A percentile compares a stretch with the other conserved stretches of the same genome.
Evolutionary conservation across 2,329 filamentous ascomycete genomes (phyloP).

Genomic region (Colletotrichum brevisporum): DNA sequence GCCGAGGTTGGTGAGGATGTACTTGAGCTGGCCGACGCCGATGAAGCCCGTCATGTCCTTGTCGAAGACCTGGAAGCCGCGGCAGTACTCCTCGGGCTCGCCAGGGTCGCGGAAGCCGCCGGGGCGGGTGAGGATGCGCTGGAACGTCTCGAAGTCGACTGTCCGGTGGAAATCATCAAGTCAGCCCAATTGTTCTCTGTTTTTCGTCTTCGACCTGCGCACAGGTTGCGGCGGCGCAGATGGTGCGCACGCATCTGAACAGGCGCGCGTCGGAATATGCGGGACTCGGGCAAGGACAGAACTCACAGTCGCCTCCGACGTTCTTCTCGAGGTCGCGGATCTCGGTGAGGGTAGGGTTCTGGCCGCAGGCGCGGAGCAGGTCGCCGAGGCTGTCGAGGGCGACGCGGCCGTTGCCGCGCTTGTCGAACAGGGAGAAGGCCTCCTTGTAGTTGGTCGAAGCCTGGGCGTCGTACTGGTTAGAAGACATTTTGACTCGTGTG

Average conservation of each 20-base stretch:
- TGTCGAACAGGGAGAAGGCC: slow-evolving; percentile 99
- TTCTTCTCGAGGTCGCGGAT: slow-evolving; percentile 93
- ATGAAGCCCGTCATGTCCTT: slow-evolving; percentile 99
- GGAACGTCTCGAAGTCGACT: slow-evolving; percentile 99
- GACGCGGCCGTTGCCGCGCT: slow-evolving; percentile 96
- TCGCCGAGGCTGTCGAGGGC: slow-evolving; percentile 89
- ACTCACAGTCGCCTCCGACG: slow-evolving; percentile 91
- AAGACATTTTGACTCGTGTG: slow-evolving; percentile 55
- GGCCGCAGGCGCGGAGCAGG: slow-evolving; percentile 94
- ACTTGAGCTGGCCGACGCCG: slow-evolving; percentile 96
- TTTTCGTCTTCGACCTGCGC: neutral
- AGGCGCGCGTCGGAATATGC: too few relatives aligned
- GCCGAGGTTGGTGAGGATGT: slow-evolving; percentile 96
- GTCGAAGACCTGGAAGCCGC: slow-evolving; percentile 99
- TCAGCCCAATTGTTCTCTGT: slow-evolving; percentile 9
- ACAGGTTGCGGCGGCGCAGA: neutral
- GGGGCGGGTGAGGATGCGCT: slow-evolving; percentile 95
- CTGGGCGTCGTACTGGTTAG: slow-evolving; percentile 70
- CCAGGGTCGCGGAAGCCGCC: slow-evolving; percentile 98
- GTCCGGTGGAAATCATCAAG: slow-evolving; percentile 7
- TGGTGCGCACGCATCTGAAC: neutral
- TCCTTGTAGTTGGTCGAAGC: slow-evolving; percentile 99
- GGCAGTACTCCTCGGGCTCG: slow-evolving; percentile 98
- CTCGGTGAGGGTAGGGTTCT: slow-evolving; percentile 96
- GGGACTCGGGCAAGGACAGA: too few relatives aligned